phyloP scores from a whole-genome alignment of 192 early-diverging fungal species.

The Irineochytrium annulatum region DNA sequence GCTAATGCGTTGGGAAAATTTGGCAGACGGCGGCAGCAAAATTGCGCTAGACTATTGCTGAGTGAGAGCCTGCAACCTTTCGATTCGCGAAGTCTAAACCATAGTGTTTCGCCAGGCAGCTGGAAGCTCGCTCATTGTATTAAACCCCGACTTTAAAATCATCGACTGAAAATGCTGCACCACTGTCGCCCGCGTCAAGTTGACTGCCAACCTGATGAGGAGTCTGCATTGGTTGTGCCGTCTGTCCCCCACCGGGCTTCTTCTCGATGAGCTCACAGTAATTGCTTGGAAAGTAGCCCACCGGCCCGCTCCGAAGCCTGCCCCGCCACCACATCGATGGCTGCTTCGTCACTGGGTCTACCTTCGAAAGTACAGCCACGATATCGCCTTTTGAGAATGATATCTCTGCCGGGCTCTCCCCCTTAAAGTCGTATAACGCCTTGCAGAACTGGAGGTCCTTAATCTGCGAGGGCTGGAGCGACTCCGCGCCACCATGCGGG shows the following conservation, averaged over 20 bases:
- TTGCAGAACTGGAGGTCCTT: conserved; percentile 79
- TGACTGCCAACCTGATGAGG: too few relatives aligned
- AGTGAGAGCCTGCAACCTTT: too few relatives aligned
- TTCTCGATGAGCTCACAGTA: conserved; percentile 90
- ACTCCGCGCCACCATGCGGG: conserved; percentile 30
- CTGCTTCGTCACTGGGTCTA: conserved; percentile 67
- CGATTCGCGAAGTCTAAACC: too few relatives aligned
- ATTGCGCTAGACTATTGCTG: too few relatives aligned
- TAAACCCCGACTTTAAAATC: too few relatives aligned
- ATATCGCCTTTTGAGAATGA: conserved; percentile 81
- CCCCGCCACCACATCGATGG: conserved; percentile 92
- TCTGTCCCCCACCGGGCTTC: conserved; percentile 7
- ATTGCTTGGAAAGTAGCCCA: conserved; percentile 88
- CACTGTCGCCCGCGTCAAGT: neutral
- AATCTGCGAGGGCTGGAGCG: conserved; percentile 36
- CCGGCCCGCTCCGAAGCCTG: conserved; percentile 68
- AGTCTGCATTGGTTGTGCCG: neutral
- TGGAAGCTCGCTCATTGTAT: too few relatives aligned
- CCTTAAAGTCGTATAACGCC: conserved; percentile 79
- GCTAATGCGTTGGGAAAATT: too few relatives aligned
- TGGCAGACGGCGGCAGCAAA: too few relatives aligned
- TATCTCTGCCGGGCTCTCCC: conserved; percentile 73
- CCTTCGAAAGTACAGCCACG: conserved; percentile 81
- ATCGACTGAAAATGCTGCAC: neutral
- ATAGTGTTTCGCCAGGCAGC: too few relatives aligned